These are phyloP conservation scores for Pythium angustatum DNA, from an alignment of 352 stramenopile species.

Conservation along the genomic window DNA sequence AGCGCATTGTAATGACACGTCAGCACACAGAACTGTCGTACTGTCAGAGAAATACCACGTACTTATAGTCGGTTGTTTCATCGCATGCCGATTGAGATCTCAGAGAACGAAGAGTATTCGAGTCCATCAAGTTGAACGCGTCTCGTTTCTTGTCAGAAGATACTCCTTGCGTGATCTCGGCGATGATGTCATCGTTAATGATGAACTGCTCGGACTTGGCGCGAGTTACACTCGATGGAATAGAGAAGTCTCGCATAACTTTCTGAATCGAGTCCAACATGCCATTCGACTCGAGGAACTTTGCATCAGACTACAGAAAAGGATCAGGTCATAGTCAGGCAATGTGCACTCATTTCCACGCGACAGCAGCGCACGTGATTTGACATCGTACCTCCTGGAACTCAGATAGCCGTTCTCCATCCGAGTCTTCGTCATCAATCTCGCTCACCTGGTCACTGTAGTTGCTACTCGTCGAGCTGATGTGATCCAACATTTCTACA, in stretches of 20 bases:
- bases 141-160: constrained; percentile 19
- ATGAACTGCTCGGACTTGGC: constrained; percentile 48
- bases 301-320: constrained; percentile 52
- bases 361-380: background rate
- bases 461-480: constrained; percentile 28
- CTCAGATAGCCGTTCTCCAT: constrained; percentile 58
- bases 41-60: constrained; percentile 10
- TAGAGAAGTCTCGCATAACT: constrained; percentile 68
- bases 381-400: constrained; percentile 62
- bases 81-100: constrained; percentile 30
- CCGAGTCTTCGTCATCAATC: constrained; percentile 21
- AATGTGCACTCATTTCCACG: too few relatives aligned
- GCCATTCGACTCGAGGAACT: constrained; percentile 72
- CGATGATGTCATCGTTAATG: constrained; percentile 74
- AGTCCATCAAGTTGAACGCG: constrained; percentile 30
- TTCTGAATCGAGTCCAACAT: constrained; percentile 84
- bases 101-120: constrained; percentile 21
- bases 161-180: constrained; percentile 50
- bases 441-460: constrained; percentile 31
- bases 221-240: constrained; percentile 28
- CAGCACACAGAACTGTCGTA: too few relatives aligned
- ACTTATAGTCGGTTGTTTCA: constrained; percentile 30
- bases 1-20: too few relatives aligned
- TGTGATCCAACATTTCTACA: constrained; percentile 29
- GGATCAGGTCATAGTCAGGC: background rate